Evolutionary conservation across 441 rosid genomes (phyloP).

Genomic region (Gossypium davidsonii): DNA sequence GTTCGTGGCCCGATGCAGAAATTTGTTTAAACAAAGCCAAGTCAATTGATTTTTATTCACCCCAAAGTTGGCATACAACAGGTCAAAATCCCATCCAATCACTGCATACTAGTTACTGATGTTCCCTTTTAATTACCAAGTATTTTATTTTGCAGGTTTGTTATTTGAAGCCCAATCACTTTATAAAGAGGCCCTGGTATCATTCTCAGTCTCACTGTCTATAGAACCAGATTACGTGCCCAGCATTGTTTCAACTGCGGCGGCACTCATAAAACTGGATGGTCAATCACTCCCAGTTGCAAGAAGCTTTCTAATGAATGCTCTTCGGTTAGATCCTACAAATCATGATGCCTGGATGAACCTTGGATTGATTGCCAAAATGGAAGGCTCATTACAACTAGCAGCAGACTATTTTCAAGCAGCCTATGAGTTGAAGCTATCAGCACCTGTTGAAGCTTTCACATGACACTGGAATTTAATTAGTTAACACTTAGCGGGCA

Average conservation of each 20-base stretch:
- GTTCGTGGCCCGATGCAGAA: constrained; percentile 64
- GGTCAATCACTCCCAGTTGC: constrained; percentile 51
- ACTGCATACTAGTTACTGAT: neutral
- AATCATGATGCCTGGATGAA: constrained; percentile 77
- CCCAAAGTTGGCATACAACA: constrained; percentile 69
- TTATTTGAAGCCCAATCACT: constrained; percentile 58
- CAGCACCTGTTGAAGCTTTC: constrained; percentile 70
- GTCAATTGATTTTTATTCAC: constrained; percentile 52
- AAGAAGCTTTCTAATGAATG: constrained; percentile 76
- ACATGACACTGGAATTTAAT: constrained; percentile 12
- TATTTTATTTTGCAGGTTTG: constrained; percentile 42
- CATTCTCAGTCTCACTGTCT: constrained; percentile 62
- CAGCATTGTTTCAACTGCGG: constrained; percentile 71
- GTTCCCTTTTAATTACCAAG: neutral
- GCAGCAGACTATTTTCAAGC: constrained; percentile 95
- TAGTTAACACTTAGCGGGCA: neutral
- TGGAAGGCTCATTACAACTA: constrained; percentile 70
- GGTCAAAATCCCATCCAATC: constrained; percentile 32
- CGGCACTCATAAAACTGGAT: constrained; percentile 56
- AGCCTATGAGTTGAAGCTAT: constrained; percentile 69
- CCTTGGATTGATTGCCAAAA: constrained; percentile 68
- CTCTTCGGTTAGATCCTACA: constrained; percentile 64
- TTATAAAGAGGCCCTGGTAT: constrained; percentile 63
- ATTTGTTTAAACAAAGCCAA: constrained; percentile 68
- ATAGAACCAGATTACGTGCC: constrained; percentile 77